phyloP scores from a whole-genome alignment of 2,329 filamentous ascomycete genomes.

The Aureobasidium sp. region DNA sequence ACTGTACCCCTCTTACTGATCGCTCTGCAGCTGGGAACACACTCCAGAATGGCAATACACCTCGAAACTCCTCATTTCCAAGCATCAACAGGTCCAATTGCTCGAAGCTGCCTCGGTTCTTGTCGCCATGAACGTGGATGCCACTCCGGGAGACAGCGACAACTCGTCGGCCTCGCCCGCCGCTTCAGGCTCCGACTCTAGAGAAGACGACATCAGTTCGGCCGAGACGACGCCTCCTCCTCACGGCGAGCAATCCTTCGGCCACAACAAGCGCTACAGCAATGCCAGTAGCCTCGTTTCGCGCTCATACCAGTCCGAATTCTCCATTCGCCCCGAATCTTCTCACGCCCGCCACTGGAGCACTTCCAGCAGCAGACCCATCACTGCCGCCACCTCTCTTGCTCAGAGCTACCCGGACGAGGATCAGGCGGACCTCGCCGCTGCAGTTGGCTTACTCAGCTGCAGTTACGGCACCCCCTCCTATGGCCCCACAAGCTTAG shows the following conservation, averaged over 20 bases:
- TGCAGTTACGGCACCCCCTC: conserved; percentile 82
- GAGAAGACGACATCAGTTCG: conserved; percentile 69
- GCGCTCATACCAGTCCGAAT: conserved; percentile 62
- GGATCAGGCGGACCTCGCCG: conserved; percentile 79
- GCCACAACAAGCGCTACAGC: conserved; percentile 37
- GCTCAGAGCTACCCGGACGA: conserved; percentile 65
- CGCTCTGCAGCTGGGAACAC: conserved; percentile 83
- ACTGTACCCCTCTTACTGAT: background rate
- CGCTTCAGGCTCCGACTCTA: conserved; percentile 66
- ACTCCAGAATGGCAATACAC: conserved; percentile 96
- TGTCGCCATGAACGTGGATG: conserved; percentile 72
- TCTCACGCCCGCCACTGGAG: conserved; percentile 58
- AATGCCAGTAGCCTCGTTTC: conserved; percentile 44
- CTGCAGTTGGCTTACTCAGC: conserved; percentile 80
- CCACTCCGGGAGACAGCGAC: conserved; percentile 64
- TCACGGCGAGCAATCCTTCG: conserved; percentile 50
- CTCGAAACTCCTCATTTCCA: conserved; percentile 95
- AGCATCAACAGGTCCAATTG: conserved; percentile 97
- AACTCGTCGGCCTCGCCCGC: conserved; percentile 73
- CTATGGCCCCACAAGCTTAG: conserved; percentile 52
- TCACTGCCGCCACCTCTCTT: conserved; percentile 54
- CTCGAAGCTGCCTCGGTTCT: conserved; percentile 95
- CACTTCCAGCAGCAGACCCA: conserved; percentile 57
- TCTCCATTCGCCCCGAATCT: conserved; percentile 29
- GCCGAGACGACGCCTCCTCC: conserved; percentile 89